Evolutionary conservation across 2,329 filamentous ascomycete species (phyloP), one percentile per base, ranked within the genome.

Genomic region (Stagonosporopsis rhizophila): DNA sequence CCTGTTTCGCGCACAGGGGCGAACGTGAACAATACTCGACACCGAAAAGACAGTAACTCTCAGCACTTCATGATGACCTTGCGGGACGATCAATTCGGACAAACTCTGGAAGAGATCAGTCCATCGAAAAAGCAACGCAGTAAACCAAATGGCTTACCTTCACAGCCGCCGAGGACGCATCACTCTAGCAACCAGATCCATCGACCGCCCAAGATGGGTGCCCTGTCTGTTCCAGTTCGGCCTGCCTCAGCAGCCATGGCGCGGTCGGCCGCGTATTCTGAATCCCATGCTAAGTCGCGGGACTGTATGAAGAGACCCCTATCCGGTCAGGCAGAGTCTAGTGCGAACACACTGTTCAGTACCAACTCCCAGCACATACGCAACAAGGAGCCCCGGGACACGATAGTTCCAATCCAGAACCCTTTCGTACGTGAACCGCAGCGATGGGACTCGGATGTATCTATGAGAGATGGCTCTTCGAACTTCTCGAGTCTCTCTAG

Each of bases 81-180:
- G 35, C 53, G 62, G 35, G 69, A 73, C 5, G 69, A 74, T 25
- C 72, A 73, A 35, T 55, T 72, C 19, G 70, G 66, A 4, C 63
- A 68, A 25, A 56, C 71, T 1, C 64, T 69, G 11, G 59, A 71
- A 28, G 67, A 60, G 1, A 62, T 67, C 20, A 71, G 67, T 42
- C 68, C 67, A 17, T 60, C 67, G 3, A 69, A 67, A 51, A 96
- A 95, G 0, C 90, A 91, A 46, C 91, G 85, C 27, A 45, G 58
- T 28, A 20, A 48, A 32, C 23, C 39, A 8, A 40, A 42, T 6
- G 49, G 45, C 9, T 42, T 50, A 2, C 27, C 40, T 20, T 15
- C 19, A 9, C 46, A 46, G 23, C 19, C 8, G 11, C 49, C 49
- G n/a, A 38, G 32, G 25, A 28, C 23, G 28, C 56, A 40, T 12